Percentiles rank a stretch among this genome's conserved stretches.
Conservation (phyloP, 2,329 filamentous ascomycete genomes). For the Leptosphaerulina australis region DNA sequence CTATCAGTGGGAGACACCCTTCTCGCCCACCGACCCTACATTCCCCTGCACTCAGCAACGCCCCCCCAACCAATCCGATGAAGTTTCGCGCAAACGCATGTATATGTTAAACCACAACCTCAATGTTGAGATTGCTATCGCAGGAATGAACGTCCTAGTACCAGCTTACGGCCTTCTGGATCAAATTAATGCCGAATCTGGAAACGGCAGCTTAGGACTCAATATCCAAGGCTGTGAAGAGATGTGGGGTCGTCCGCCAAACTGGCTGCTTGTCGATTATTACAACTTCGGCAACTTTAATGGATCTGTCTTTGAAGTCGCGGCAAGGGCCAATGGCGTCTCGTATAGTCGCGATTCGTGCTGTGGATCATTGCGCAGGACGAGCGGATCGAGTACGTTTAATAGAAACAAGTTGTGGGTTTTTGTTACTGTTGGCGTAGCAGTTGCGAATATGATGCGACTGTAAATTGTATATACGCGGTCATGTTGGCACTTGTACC, state of each 20-base stretch:
- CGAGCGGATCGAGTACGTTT: not conserved
- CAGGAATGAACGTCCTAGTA: constrained; percentile 51
- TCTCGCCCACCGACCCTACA: constrained; percentile 69
- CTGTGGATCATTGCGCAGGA: constrained; percentile 26
- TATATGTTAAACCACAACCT: constrained; percentile 93
- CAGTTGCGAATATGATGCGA: not conserved
- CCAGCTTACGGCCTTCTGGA: constrained; percentile 39
- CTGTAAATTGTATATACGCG: not conserved
- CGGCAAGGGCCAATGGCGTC: constrained; percentile 58
- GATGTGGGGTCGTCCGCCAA: constrained; percentile 43
- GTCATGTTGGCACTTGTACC: not conserved
- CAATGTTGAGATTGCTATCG: constrained; percentile 62
- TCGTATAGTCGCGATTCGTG: constrained; percentile 29
- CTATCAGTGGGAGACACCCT: constrained; percentile 90
- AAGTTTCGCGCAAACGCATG: constrained; percentile 64
- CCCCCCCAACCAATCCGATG: constrained; percentile 67
- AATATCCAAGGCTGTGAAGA: constrained; percentile 36
- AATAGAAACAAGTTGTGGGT: not conserved
- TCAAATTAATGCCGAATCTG: constrained; percentile 38
- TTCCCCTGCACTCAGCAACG: constrained; percentile 84
- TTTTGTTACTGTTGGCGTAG: not conserved
- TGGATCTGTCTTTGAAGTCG: constrained; percentile 46
- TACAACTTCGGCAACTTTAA: constrained; percentile 45
- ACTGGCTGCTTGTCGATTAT: constrained; percentile 47
- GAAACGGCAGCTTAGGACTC: constrained; percentile 36